Conservation (phyloP, 1,284 basidiomycete genomes). For the Melampsora americana region DNA sequence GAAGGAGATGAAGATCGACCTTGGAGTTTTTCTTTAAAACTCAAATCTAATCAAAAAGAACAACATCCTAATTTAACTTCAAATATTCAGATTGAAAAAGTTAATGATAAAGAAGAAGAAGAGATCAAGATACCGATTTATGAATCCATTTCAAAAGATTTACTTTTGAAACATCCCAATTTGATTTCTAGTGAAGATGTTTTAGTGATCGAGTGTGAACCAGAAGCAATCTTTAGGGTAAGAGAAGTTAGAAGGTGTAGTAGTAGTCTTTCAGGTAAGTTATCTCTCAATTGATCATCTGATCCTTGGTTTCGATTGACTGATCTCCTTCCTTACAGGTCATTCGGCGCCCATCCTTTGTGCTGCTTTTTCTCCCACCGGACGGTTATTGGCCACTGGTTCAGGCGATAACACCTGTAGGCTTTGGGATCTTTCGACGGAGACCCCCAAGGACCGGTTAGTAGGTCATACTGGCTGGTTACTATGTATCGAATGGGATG, state of each 20-base stretch:
- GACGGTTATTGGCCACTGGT: constrained; percentile 83
- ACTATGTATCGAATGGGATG: constrained; percentile 94
- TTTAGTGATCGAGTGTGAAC: constrained; percentile 79
- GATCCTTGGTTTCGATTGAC: background rate
- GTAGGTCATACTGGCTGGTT: constrained; percentile 92
- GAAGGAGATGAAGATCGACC: constrained; percentile 46
- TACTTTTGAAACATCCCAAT: constrained; percentile 48
- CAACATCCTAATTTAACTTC: background rate
- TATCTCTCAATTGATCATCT: background rate
- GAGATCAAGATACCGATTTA: constrained; percentile 35
- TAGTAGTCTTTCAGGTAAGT: constrained; percentile 76
- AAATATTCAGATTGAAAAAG: too few species aligned
- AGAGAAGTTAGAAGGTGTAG: constrained; percentile 89
- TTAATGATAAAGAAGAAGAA: constrained; percentile 3
- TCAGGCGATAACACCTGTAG: constrained; percentile 90
- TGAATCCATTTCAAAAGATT: constrained; percentile 30
- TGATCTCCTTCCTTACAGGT: constrained; percentile 58
- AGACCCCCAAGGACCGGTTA: constrained; percentile 83
- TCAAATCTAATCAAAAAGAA: constrained; percentile 18
- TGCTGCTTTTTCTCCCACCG: constrained; percentile 90
- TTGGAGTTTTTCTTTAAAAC: constrained; percentile 36
- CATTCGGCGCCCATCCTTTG: constrained; percentile 92
- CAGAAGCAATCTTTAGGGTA: constrained; percentile 93
- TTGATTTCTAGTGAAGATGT: constrained; percentile 78
- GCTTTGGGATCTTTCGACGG: constrained; percentile 90